phyloP scores from a whole-genome alignment of 306 rosid species.

The Begonia peltatifolia region DNA sequence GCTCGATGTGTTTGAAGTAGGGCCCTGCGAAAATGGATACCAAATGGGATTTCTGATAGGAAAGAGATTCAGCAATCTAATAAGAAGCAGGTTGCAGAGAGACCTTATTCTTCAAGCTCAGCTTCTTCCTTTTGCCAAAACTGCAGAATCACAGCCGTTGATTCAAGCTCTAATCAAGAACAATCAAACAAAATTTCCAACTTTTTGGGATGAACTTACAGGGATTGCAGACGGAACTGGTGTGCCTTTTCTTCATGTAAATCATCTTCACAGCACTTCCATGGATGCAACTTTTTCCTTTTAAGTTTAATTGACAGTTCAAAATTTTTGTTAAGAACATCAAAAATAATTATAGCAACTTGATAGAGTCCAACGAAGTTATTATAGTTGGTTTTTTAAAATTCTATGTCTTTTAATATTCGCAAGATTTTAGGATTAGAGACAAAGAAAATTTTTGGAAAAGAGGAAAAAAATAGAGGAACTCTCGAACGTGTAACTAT shows the following conservation, averaged over 20 bases:
- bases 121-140: conserved; percentile 51
- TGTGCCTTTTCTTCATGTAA: conserved; percentile 60
- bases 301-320: too few species aligned
- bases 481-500: too few species aligned
- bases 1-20: conserved; percentile 17
- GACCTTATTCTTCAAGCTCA: conserved; percentile 55
- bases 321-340: too few species aligned
- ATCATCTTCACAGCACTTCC: too few species aligned
- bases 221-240: conserved; percentile 67
- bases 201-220: conserved; percentile 55
- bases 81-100: conserved; percentile 30
- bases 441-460: too few species aligned
- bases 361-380: too few species aligned
- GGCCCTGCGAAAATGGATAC: conserved; percentile 20
- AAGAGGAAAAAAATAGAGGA: too few species aligned
- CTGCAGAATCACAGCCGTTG: conserved; percentile 35
- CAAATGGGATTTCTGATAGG: conserved; percentile 57
- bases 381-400: too few species aligned
- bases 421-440: too few species aligned
- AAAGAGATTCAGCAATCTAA: conserved; percentile 35
- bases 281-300: too few species aligned
- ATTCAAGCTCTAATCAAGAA: conserved; percentile 31
- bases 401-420: too few species aligned
- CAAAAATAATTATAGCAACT: too few species aligned
- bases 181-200: conserved; percentile 38